Conservation (phyloP, 2,329 filamentous ascomycete genomes). For the Alternaria alternata region DNA sequence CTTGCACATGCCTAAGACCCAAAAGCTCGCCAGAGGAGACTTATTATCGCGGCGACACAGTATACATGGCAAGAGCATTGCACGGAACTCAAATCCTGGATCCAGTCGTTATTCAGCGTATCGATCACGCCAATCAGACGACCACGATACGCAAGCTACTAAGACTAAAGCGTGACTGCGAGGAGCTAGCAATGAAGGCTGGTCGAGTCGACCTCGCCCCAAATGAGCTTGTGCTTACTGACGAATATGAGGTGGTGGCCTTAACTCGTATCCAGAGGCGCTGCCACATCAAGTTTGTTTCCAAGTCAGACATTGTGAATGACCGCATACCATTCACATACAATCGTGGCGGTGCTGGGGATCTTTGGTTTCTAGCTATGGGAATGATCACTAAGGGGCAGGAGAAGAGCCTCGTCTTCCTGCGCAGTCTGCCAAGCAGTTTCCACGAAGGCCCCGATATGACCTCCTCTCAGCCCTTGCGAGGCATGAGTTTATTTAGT, state of each 20-base stretch:
- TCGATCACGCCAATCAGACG: conserved; percentile 37
- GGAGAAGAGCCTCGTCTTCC: conserved; percentile 5
- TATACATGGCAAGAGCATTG: conserved; percentile 58
- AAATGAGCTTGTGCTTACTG: conserved; percentile 69
- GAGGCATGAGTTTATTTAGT: conserved; percentile 76
- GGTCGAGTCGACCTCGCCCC: conserved; percentile 44
- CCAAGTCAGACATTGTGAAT: conserved; percentile 38
- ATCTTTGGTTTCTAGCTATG: conserved; percentile 69
- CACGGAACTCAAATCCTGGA: conserved; percentile 57
- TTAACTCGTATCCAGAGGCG: conserved; percentile 58
- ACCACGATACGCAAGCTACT: conserved; percentile 62
- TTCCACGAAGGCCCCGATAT: conserved; percentile 66
- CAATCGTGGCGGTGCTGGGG: conserved; percentile 68
- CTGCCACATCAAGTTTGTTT: conserved; percentile 69
- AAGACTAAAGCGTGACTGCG: conserved; percentile 55
- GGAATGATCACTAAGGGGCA: conserved; percentile 22
- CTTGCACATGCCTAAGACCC: conserved; percentile 57
- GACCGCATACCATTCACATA: conserved; percentile 68
- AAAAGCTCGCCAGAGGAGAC: conserved; percentile 18
- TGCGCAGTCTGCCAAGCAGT: conserved; percentile 11
- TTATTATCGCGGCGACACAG: conserved; percentile 66
- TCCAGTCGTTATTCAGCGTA: conserved; percentile 65
- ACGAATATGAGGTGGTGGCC: conserved; percentile 53
- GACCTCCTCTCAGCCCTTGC: conserved; percentile 40
- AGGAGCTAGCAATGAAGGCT: conserved; percentile 39